Evolutionary conservation across 192 early-diverging fungal species (phyloP), one percentile per base, ranked within the genome.

Genomic region (Backusella australiensis): DNA sequence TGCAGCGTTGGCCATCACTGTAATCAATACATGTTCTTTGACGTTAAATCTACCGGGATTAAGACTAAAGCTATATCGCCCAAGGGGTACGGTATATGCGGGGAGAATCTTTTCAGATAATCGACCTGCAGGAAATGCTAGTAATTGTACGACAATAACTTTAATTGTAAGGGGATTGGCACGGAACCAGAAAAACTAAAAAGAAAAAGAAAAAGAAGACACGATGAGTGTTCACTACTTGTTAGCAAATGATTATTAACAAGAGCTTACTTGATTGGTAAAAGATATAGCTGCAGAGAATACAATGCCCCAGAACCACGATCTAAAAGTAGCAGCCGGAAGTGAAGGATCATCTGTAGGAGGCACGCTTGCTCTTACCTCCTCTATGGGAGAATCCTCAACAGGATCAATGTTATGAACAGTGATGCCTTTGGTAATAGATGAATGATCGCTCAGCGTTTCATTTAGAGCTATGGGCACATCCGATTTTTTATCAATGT

Each of bases 11-110:
- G 91, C 91, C 80, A 95, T 91, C 66, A 96, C 87, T 19, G 89
- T 90, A 35, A 95, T 93, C 19, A 97, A 84, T 2, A 92, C 94
- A 77, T 96, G 94, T 74, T 96, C 96, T 80, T 98, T 98, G 77
- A 95, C 90, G 75, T 86, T 90, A 85, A 96, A 97, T 17, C 92
- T 95, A 0, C 96, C 96, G 0, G 93, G 92, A 75, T 97, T 97
- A 38, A 95, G 86, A 19, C 65, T 77, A 46, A 78, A 84, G 21
- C 80, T 80, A 42, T 70, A 82, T 19, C 89, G 84, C 75, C 90
- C 89, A 0, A 87, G 65, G n/a, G 67, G 59, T 73, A 91, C 80
- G 21, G 81, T 85, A 29, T 78, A 76, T 17, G 82, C 83, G 14
- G 93, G 93, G 59, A 95, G 73, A 14, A 90, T 72, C 29, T 81